A percentile compares a stretch with the other conserved stretches of the same genome.
These are phyloP conservation scores for Platanus orientalis DNA, from an alignment of 164 flowering plant genomes.

Conservation along the genomic window DNA sequence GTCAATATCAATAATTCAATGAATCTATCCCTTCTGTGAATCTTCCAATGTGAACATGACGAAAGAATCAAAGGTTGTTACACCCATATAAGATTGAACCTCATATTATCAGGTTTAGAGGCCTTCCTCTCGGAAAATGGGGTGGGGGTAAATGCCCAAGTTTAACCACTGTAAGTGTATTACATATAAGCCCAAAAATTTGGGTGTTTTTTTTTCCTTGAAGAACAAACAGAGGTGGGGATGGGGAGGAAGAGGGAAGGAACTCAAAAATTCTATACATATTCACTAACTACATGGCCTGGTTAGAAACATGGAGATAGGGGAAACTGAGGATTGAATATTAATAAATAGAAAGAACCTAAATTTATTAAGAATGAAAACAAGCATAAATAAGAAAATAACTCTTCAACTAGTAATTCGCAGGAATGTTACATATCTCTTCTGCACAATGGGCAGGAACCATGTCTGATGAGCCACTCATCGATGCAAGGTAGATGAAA, in stretches of 20 bases:
- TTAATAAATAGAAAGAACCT: background rate
- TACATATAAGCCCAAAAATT: background rate
- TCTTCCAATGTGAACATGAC: background rate
- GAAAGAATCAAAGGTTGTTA: background rate
- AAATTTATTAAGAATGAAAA: background rate
- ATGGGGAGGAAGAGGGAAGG: background rate
- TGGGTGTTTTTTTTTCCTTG: too few species aligned
- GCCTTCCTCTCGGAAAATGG: background rate
- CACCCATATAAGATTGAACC: background rate
- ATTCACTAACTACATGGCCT: background rate
- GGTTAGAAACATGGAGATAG: background rate
- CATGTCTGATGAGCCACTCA: constrained; percentile 80
- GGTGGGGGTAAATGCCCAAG: background rate
- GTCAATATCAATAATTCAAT: background rate
- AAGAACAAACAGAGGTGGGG: background rate
- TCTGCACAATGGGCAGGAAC: constrained; percentile 90
- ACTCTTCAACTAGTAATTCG: constrained; percentile 19
- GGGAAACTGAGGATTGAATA: background rate
- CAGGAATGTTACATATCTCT: constrained; percentile 52
- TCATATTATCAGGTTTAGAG: background rate
- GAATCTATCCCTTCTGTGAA: background rate
- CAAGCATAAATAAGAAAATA: constrained; percentile 5
- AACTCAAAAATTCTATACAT: background rate
- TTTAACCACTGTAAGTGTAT: background rate
- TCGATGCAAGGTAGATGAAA: constrained; percentile 92